phyloP scores from a whole-genome alignment of 176 grass and related monocot species.

The Poa annua region DNA sequence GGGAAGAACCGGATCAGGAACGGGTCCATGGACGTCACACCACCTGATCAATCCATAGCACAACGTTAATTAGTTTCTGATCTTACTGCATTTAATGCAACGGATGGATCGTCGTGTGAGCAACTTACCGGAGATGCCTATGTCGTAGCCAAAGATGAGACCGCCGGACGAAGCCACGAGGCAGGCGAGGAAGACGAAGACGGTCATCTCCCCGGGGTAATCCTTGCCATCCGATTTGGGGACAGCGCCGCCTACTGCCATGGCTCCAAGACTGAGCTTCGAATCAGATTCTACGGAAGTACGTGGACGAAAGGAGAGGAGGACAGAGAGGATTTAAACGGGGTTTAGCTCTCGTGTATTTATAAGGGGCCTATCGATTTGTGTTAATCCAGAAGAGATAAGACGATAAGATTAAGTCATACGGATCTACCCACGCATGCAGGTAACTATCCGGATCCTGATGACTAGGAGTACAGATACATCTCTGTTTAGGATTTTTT shows the following conservation, averaged over 20 bases:
- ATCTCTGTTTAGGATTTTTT: no score
- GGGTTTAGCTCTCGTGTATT: background rate
- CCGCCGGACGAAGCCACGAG: background rate
- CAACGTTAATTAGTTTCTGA: background rate
- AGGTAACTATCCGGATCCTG: no score
- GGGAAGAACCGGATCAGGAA: background rate
- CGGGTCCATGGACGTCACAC: background rate
- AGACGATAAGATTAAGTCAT: no score
- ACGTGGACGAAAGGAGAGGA: background rate
- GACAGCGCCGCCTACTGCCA: background rate
- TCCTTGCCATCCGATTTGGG: background rate
- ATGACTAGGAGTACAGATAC: no score
- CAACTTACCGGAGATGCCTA: background rate
- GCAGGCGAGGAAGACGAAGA: slow-evolving; percentile 4
- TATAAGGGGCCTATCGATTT: background rate
- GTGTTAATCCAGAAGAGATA: no score
- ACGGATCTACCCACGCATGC: no score
- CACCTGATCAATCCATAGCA: background rate
- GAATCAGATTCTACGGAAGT: background rate
- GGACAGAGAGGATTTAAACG: no score
- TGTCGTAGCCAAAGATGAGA: background rate
- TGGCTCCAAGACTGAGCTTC: background rate
- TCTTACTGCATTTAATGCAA: background rate
- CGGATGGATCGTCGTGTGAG: background rate
- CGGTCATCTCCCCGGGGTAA: background rate